Evolutionary conservation across 1,139 yeast genomes (phyloP), one percentile per base, ranked within the genome.

Genomic region (Debaryomycetaceae sp.): DNA sequence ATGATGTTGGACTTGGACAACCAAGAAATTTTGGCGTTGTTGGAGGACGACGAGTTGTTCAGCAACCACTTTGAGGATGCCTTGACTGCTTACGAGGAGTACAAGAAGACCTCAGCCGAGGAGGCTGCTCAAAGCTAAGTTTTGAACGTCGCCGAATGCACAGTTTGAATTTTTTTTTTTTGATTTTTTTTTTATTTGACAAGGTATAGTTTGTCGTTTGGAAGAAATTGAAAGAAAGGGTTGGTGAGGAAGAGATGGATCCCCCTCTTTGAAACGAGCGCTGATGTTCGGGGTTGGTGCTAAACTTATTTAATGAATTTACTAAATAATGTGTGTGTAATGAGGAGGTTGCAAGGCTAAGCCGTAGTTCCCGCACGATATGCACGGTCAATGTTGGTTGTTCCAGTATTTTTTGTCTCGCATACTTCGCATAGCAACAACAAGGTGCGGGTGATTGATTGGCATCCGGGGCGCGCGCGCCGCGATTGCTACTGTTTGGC

Each of bases 1-100:
- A 91, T 91, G 98, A 80, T 91, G 74, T 78, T 91, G 59, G 96
- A 89, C 60, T 81, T 91, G 78, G 94, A 88, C 57, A 85, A 84
- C 66, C 78, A 79, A 56, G 96, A 91, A 69, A 84, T 93, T 52
- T 69, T 89, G 57, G 83, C 84, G 43, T 75, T 91, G 61, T 78
- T 85, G 60, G 91, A 83, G 55, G 94, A 89, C 58, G 96, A 86
- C 45, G 89, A 79, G 51, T 77, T 84, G 49, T 85, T 91, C 71
- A 83, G 82, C 70, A 78, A 79, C 61, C 95, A 89, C 65, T 88
- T 91, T 58, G 83, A 83, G 53, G 97, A 91, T 65, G 98, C 99
- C 48, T 77, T 83, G 52, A 77, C 83, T 63, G 97, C 97, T 50
- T 88, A 83, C 59, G 85, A 82, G 68, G 88, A 83, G 54, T 83